Evolutionary conservation across 2,329 filamentous ascomycete species (phyloP).

Genomic region (Xylaria sp.): DNA sequence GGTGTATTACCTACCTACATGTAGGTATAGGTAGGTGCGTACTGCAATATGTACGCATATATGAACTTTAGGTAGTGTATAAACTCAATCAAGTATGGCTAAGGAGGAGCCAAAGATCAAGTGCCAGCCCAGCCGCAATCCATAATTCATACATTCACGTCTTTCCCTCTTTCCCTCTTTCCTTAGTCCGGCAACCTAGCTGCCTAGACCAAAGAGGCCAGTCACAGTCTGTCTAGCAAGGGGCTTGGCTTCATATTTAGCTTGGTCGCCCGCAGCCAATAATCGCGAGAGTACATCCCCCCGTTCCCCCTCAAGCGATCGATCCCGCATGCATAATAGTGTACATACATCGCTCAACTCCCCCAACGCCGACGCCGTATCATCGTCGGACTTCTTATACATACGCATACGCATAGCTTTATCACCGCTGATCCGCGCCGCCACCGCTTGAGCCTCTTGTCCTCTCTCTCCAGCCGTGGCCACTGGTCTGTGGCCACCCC

Average conservation of each 20-base stretch:
- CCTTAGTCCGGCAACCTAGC: neutral
- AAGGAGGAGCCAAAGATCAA: neutral
- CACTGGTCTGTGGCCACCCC: constrained; percentile 45
- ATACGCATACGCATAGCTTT: constrained; percentile 6
- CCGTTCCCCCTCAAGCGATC: constrained; percentile 42
- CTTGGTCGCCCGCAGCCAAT: constrained; percentile 43
- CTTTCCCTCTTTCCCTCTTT: neutral
- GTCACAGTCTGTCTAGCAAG: constrained; percentile 29
- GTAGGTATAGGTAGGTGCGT: neutral
- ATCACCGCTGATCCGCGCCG: constrained; percentile 30
- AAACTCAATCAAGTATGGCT: neutral
- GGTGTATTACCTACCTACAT: no score
- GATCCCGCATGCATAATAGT: constrained; percentile 41
- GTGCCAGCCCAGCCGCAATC: neutral
- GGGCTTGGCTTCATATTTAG: constrained; percentile 38
- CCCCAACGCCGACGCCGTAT: constrained; percentile 42
- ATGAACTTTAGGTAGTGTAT: no score
- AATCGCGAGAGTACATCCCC: constrained; percentile 44
- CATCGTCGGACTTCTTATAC: constrained; percentile 19
- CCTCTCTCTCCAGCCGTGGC: constrained; percentile 40
- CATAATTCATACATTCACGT: neutral
- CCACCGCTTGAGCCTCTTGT: constrained; percentile 19
- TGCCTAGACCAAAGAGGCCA: constrained; percentile 6
- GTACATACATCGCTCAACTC: constrained; percentile 34
- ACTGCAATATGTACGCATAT: no score